These are phyloP conservation scores for Castanospermum australe DNA, from an alignment of 306 rosid genomes.

Conservation along the genomic window DNA sequence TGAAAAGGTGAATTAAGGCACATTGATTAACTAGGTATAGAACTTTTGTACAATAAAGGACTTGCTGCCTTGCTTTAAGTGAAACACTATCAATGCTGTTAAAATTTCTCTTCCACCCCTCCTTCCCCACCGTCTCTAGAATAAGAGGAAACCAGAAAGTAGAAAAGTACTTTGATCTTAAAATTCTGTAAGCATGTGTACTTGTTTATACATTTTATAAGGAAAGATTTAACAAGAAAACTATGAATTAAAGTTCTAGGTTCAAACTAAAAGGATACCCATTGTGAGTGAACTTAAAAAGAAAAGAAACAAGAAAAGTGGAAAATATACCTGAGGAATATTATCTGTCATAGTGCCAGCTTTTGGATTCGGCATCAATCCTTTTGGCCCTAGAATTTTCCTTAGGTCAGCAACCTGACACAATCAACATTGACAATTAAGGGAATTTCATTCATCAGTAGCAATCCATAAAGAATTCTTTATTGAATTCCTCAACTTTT, in stretches of 20 bases:
- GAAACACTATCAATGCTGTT: not conserved
- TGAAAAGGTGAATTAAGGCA: conserved; percentile 29
- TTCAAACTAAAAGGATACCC: not conserved
- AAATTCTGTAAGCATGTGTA: too few species aligned
- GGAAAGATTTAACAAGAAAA: not conserved
- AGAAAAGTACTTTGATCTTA: too few species aligned
- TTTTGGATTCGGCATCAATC: conserved; percentile 75
- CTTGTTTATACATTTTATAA: not conserved
- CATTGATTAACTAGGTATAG: not conserved
- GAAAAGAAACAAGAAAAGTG: not conserved
- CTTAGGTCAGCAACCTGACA: conserved; percentile 69
- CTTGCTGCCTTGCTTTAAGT: not conserved
- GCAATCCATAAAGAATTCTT: not conserved
- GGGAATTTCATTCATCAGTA: not conserved
- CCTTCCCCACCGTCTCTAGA: too few species aligned
- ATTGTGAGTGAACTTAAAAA: not conserved
- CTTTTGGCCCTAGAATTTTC: conserved; percentile 74
- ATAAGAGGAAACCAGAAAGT: too few species aligned
- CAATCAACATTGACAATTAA: conserved; percentile 8
- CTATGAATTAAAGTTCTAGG: too few species aligned
- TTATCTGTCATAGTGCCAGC: conserved; percentile 71
- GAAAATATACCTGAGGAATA: conserved; percentile 57
- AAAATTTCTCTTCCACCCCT: not conserved
- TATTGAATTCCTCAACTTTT: not conserved
- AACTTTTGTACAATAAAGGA: too few species aligned